Percentiles rank a stretch among this genome's conserved stretches.
These are phyloP conservation scores for Mycena capillaripes DNA, from an alignment of 768 basidiomycete genomes.

Conservation along the genomic window DNA sequence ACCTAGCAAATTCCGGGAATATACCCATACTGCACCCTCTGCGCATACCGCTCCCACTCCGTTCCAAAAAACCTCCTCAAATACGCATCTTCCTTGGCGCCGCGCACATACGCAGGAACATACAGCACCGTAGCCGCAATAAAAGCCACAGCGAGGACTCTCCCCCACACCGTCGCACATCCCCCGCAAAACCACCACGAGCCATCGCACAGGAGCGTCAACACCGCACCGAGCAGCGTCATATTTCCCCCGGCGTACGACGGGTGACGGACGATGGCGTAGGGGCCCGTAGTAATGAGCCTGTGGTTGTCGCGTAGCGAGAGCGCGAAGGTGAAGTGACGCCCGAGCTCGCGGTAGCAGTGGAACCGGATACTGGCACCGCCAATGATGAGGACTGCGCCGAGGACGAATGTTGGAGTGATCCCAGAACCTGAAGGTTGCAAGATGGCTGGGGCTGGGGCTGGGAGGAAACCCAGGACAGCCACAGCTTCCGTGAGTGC, in stretches of 20 bases:
- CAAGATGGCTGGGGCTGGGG: neutral
- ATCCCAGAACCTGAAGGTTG: too few relatives aligned
- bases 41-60: too few relatives aligned
- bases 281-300: conserved; percentile 47
- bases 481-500: neutral
- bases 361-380: neutral
- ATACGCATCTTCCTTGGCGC: too few relatives aligned
- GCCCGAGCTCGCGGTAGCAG: conserved; percentile 13
- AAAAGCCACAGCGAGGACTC: too few relatives aligned
- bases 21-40: too few relatives aligned
- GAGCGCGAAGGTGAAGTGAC: conserved; percentile 22
- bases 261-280: conserved; percentile 51
- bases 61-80: too few relatives aligned
- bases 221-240: neutral
- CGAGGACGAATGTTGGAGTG: neutral
- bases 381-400: neutral
- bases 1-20: too few relatives aligned
- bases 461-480: neutral
- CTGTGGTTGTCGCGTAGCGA: conserved; percentile 13
- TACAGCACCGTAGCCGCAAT: too few relatives aligned
- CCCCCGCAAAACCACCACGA: neutral
- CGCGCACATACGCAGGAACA: too few relatives aligned
- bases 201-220: neutral
- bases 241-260: conserved; percentile 42
- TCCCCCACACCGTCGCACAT: neutral